Conservation (phyloP, 2,329 filamentous ascomycete genomes). For the Cytospora leucostoma region DNA sequence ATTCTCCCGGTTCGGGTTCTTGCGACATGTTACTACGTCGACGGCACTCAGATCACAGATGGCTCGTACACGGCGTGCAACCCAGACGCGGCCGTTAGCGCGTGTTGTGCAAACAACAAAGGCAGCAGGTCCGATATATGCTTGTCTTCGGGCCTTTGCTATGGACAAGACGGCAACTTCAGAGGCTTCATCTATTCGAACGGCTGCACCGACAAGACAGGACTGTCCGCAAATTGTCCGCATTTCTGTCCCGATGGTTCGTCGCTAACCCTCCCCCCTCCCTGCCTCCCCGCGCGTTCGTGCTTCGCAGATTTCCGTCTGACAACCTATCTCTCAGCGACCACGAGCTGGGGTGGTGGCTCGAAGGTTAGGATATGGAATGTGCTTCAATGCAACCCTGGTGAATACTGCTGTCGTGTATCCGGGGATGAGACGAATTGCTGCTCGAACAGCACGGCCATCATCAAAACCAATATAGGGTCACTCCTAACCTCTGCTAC, state of each 20-base stretch:
- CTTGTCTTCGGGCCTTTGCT: slow-evolving; percentile 31
- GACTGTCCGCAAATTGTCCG: slow-evolving; percentile 25
- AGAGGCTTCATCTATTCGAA: slow-evolving; percentile 30
- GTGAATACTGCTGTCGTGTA: slow-evolving; percentile 30
- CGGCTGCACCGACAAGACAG: slow-evolving; percentile 31
- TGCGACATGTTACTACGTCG: slow-evolving; percentile 27
- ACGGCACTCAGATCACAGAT: slow-evolving; percentile 16
- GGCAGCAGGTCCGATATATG: slow-evolving; percentile 29
- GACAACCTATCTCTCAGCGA: background rate
- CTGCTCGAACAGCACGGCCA: slow-evolving; percentile 26
- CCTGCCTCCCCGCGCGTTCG: no score
- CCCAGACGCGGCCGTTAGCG: slow-evolving; percentile 28
- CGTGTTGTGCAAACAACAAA: slow-evolving; percentile 31
- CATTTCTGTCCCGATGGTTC: slow-evolving; percentile 29
- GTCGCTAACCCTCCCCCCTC: background rate
- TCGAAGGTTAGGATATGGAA: slow-evolving; percentile 16
- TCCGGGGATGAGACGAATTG: slow-evolving; percentile 24
- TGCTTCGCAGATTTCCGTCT: background rate
- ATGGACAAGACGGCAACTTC: slow-evolving; percentile 24
- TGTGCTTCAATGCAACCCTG: slow-evolving; percentile 29
- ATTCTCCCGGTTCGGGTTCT: background rate
- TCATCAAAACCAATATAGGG: slow-evolving; percentile 21
- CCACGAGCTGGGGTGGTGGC: slow-evolving; percentile 25
- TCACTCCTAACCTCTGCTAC: slow-evolving; percentile 14
- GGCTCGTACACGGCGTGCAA: slow-evolving; percentile 24